Base-by-base conservation (phyloP, 2,329 filamentous ascomycete species). In the Neopestalotiopsis clavispora region DNA sequence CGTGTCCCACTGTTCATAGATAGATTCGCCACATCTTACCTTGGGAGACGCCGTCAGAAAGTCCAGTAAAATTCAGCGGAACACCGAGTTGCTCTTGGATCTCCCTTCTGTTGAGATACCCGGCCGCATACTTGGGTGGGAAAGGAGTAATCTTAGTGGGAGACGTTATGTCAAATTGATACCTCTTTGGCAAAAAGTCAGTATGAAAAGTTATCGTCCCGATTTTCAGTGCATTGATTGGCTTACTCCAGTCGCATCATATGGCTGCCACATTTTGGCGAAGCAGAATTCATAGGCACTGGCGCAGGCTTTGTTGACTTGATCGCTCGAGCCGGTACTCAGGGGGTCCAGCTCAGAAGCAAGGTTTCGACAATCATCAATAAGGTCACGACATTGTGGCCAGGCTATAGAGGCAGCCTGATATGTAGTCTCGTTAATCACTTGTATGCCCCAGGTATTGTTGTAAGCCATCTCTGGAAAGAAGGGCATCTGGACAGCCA, bases 391-490 rank as follows among this genome's bases (percentile, higher is more conserved):
- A 17, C 66, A 67, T 28, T n/a, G 20, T 2, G 66, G 66, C 23
- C 30, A 49, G 7, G 40, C 82, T 30, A 80, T 80, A 45, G 84
- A 76, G 38, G 81, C 78, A 42, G 84, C 81, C 58, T 84, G 75
- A 66, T 86, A 84, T 62, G 84, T 81, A 1, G 84, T 84, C 10
- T 86, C 80, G 60, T 74, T 73, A 71, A 92, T 85, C 2, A 86
- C 83, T 71, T 87, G 75, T 68, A 92, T 85, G 9, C 85, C 88
- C 75, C 92, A 94, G 0, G 90, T 89, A 75, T 92, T 93, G 75
- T 89, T 87, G 68, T 84, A 83, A 10, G 87, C 87, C 76, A 90
- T 91, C 7, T 78, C 75, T 1, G 88, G 84, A 71, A 87, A 89
- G 72, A 80, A 87, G 2, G 87, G 85, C 3, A 83, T 82, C 78